A percentile compares a stretch with the other conserved stretches of the same genome.
Conservation (phyloP, 2,329 filamentous ascomycete species). For the Fusarium redolens region DNA sequence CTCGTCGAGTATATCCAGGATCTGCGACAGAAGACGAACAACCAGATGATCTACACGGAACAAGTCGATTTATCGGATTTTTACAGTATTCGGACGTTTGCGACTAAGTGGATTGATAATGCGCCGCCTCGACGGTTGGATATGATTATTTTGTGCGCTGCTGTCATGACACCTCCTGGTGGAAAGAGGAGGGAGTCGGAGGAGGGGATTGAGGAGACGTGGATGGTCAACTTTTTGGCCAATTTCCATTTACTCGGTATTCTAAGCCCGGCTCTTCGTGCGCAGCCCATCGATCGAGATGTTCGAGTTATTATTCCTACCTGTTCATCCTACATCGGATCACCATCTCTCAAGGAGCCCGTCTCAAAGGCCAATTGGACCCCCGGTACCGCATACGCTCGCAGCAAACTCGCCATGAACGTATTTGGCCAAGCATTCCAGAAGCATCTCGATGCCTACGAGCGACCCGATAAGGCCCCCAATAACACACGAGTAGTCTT, state of each 20-base stretch:
- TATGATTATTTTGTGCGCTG: slow-evolving; percentile 89
- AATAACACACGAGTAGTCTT: slow-evolving; percentile 86
- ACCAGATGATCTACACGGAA: slow-evolving; percentile 93
- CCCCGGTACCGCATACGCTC: slow-evolving; percentile 68
- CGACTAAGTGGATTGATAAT: slow-evolving; percentile 98
- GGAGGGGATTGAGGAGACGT: slow-evolving; percentile 88
- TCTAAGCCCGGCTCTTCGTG: slow-evolving; percentile 87
- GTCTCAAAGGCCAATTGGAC: slow-evolving; percentile 64
- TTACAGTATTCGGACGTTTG: slow-evolving; percentile 92
- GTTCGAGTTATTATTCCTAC: slow-evolving; percentile 88
- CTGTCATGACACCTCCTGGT: slow-evolving; percentile 77
- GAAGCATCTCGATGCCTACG: slow-evolving; percentile 87
- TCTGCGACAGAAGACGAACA: slow-evolving; percentile 78
- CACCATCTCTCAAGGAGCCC: slow-evolving; percentile 71
- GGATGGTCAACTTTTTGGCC: slow-evolving; percentile 94
- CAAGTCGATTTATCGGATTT: slow-evolving; percentile 90
- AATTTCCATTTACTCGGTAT: slow-evolving; percentile 97
- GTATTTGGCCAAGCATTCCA: slow-evolving; percentile 91
- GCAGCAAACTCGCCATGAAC: slow-evolving; percentile 83
- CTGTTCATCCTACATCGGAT: slow-evolving; percentile 88
- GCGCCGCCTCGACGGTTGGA: slow-evolving; percentile 88
- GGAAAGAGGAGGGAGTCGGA: slow-evolving; percentile 69
- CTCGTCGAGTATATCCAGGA: slow-evolving; percentile 94
- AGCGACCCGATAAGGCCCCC: slow-evolving; percentile 83
- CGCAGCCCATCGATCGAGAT: slow-evolving; percentile 93